phyloP scores from a whole-genome alignment of 257 asterid genomes.

The Penstemon barbatus region DNA sequence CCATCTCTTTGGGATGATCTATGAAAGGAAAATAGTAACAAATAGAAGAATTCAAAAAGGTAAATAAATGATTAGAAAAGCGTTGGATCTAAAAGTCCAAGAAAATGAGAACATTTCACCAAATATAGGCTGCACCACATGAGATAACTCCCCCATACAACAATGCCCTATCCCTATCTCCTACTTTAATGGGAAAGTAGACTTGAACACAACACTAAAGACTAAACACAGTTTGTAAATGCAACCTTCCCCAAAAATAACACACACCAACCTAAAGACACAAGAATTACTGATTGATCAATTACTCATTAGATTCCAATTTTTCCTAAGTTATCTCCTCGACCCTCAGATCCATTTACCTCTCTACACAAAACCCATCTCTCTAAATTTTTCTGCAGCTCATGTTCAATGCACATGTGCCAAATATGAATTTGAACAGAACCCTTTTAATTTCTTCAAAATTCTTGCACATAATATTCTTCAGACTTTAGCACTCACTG shows the following conservation, averaged over 20 bases:
- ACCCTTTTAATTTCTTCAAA: constrained; percentile 53
- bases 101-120: not conserved
- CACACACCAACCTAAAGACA: constrained; percentile 9
- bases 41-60: no score
- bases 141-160: not conserved
- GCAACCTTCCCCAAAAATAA: constrained; percentile 18
- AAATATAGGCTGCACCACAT: not conserved
- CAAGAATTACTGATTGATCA: not conserved
- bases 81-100: no score
- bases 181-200: no score
- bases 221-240: not conserved
- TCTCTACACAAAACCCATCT: constrained; percentile 11
- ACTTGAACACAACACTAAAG: not conserved
- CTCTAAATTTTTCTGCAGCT: not conserved
- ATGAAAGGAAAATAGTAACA: no score
- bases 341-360: not conserved
- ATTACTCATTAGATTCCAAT: constrained; percentile 12
- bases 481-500: constrained; percentile 27
- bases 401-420: constrained; percentile 27
- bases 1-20: no score
- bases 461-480: constrained; percentile 49
- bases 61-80: no score
- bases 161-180: not conserved
- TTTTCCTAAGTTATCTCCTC: not conserved
- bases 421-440: constrained; percentile 51